phyloP scores from a whole-genome alignment of 495 filamentous ascomycete species.

The Glonium stellatum region DNA sequence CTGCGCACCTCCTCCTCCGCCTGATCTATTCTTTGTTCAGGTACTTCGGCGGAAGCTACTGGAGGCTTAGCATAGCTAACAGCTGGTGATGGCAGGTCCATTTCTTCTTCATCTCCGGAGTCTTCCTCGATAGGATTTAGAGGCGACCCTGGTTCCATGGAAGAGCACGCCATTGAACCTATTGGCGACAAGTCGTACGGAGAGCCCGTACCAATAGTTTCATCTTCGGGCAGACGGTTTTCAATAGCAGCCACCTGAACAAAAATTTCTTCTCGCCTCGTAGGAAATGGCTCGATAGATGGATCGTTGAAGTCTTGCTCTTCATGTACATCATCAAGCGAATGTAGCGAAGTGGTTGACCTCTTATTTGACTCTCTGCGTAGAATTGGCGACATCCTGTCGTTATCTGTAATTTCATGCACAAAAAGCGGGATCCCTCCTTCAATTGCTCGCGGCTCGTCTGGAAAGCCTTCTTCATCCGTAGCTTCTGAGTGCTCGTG shows the following conservation, averaged over 20 bases:
- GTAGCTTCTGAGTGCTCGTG: background rate
- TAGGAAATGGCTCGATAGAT: slow-evolving; percentile 16
- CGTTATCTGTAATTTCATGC: slow-evolving; percentile 1
- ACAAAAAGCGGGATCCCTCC: slow-evolving; percentile 1
- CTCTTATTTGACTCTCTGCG: background rate
- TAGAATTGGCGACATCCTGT: slow-evolving; percentile 2
- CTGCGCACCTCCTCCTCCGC: background rate
- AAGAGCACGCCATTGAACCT: background rate
- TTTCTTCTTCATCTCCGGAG: background rate
- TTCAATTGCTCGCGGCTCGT: background rate
- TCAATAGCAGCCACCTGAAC: slow-evolving; percentile 12
- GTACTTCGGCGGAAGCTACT: background rate
- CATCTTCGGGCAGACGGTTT: slow-evolving; percentile 8
- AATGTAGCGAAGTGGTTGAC: slow-evolving; percentile 4
- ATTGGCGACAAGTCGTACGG: background rate
- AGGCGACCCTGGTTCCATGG: background rate
- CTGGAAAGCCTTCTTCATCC: background rate
- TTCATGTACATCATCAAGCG: slow-evolving; percentile 18
- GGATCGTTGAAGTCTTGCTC: slow-evolving; percentile 24
- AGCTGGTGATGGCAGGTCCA: background rate
- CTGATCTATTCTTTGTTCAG: background rate
- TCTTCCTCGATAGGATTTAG: background rate
- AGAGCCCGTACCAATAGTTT: background rate
- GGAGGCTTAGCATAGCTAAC: background rate
- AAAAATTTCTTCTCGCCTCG: slow-evolving; percentile 12